A percentile compares a stretch with the other conserved stretches of the same genome.
Evolutionary conservation across 78 protist genomes (phyloP).

Genomic region (Anaeramoeba ignava): DNA sequence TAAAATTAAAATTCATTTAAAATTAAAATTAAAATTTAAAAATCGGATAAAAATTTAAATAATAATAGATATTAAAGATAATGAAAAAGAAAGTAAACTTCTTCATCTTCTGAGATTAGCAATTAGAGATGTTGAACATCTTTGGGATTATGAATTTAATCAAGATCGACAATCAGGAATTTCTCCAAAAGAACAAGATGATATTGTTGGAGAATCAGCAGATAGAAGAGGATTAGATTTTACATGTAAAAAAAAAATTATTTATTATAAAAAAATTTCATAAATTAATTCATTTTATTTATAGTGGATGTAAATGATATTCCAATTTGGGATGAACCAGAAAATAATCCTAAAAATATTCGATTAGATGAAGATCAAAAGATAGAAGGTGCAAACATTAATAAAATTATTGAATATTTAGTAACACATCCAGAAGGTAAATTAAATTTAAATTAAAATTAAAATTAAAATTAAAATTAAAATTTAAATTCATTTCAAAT

Average conservation of each 20-base stretch:
- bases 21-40: no score
- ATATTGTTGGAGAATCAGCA: no score
- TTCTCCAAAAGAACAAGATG: no score
- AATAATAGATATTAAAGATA: background rate
- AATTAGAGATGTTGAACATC: background rate
- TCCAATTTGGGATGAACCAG: background rate
- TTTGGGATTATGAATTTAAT: background rate
- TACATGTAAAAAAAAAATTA: background rate
- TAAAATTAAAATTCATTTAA: no score
- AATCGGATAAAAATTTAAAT: background rate
- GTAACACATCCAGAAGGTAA: no score
- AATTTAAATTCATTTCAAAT: no score
- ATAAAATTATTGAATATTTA: no score
- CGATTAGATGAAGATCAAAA: no score
- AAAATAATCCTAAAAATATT: background rate
- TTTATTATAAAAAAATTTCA: no score
- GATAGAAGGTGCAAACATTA: no score
- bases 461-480: no score
- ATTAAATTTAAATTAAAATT: no score
- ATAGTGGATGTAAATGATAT: background rate
- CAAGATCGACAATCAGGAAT: background rate
- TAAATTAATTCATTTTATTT: background rate
- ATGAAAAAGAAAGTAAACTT: background rate
- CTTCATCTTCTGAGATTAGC: background rate
- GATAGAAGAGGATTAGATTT: background rate